A percentile compares a stretch with the other conserved stretches of the same genome.
Evolutionary conservation across 2,329 filamentous ascomycete genomes (phyloP).

Genomic region (Hymenoscyphus albidus): DNA sequence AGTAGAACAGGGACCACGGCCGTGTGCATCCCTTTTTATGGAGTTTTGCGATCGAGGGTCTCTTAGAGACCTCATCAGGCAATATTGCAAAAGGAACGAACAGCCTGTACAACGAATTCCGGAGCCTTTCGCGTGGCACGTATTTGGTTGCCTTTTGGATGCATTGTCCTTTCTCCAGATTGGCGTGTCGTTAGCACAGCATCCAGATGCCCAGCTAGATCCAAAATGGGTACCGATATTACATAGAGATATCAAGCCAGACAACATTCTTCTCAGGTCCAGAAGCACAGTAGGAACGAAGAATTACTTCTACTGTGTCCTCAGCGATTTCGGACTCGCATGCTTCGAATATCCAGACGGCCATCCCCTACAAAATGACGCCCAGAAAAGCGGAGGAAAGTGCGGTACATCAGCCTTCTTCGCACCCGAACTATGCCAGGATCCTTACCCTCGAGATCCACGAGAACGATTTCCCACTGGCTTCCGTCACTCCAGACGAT

Average conservation of each 20-base stretch:
- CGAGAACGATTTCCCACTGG: slow-evolving; percentile 16
- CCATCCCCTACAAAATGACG: slow-evolving; percentile 10
- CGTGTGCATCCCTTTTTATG: slow-evolving; percentile 26
- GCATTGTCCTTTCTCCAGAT: slow-evolving; percentile 29
- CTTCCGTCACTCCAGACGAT: slow-evolving; percentile 17
- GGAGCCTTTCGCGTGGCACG: slow-evolving; percentile 32
- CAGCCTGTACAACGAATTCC: slow-evolving; percentile 12
- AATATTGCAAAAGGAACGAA: slow-evolving; percentile 15
- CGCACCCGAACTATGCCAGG: slow-evolving; percentile 27
- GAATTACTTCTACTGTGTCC: slow-evolving; percentile 29
- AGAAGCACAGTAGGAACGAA: slow-evolving; percentile 20
- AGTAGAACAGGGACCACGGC: not conserved
- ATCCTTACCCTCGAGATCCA: slow-evolving; percentile 18
- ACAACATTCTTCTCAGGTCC: slow-evolving; percentile 31
- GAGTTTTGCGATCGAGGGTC: slow-evolving; percentile 33
- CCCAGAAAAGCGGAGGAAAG: slow-evolving; percentile 3
- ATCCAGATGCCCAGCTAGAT: slow-evolving; percentile 8
- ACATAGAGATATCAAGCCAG: slow-evolving; percentile 33
- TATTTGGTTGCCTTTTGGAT: slow-evolving; percentile 28
- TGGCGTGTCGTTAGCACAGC: slow-evolving; percentile 12
- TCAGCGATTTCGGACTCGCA: slow-evolving; percentile 32
- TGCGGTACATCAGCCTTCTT: slow-evolving; percentile 19
- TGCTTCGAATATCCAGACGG: slow-evolving; percentile 16
- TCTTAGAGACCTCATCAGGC: slow-evolving; percentile 23
- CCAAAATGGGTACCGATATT: slow-evolving; percentile 27